Evolutionary conservation across 2,329 filamentous ascomycete genomes (phyloP), one percentile per base, ranked within the genome.

Genomic region (Dactylonectria estremocensis): DNA sequence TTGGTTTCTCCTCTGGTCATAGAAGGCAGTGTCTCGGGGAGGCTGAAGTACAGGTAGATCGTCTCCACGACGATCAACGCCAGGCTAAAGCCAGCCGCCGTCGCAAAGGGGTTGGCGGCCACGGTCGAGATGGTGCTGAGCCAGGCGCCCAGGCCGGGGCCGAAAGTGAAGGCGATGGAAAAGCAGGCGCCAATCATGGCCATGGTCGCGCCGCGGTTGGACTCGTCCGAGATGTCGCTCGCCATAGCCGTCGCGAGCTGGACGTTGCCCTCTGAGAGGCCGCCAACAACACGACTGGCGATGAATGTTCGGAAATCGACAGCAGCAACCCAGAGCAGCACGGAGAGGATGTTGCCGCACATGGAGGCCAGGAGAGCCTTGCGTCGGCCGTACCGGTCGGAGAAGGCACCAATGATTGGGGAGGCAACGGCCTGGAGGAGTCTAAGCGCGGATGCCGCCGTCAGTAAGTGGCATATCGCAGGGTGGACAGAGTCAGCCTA

Each of bases 241-340:
- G 96, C 96, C 80, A 99, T 98, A 48, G 96, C 95, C 70, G 95
- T 96, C 5, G 96, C 95, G 14, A 99, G 87, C 84, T 99, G 96
- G 3, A 99, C 93, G 75, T 99, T 99, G 69, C 96, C 96, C 83
- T 99, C 96, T 64, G 95, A 98, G 71, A 99, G 82, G 0, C 96
- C 96, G 24, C 96, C 96, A 1, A 99, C 93, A 2, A 99, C 84
- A 57, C 96, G 91, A 74, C 94, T 97, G n/a, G 95, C 93, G 33
- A 99, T 87, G 78, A 99, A 99, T 2, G 95, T 98, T 48, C 95
- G 90, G 83, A 99, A 99, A 82, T 98, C 95, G 61, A 93, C 92
- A 1, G 96, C 96, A 50, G 92, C 89, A 9, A 98, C 94, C 96
- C 96, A 99, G 13, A 99, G 89, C 31, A 97, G 90, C 9, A 99